phyloP scores from a whole-genome alignment of 495 filamentous ascomycete species.

The Bombardia bombarda region DNA sequence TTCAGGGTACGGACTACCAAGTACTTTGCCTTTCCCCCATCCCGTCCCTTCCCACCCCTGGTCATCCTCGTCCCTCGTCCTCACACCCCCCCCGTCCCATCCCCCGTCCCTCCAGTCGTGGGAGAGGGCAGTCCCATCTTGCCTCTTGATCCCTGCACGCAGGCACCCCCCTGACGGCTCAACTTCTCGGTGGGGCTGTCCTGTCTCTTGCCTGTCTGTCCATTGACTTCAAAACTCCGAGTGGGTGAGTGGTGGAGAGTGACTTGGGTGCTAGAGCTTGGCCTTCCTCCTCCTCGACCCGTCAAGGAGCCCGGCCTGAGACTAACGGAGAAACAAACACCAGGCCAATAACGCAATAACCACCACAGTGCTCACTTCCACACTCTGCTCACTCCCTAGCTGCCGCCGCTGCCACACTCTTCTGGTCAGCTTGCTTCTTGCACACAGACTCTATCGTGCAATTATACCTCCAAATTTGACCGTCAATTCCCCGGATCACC shows the following conservation, averaged over 20 bases:
- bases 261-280: slow-evolving; percentile 1
- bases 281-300: no score
- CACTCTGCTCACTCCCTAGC: no score
- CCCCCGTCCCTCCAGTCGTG: not conserved
- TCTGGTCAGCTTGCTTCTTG: no score
- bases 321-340: no score
- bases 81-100: not conserved
- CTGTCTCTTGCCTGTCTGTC: no score
- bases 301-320: no score
- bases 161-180: not conserved
- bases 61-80: not conserved
- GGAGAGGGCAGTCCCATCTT: slow-evolving; percentile 2
- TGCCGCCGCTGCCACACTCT: no score
- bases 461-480: slow-evolving; percentile 25
- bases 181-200: not conserved
- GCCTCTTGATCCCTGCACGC: not conserved
- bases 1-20: no score
- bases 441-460: slow-evolving; percentile 8
- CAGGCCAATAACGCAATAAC: no score
- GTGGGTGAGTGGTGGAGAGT: not conserved
- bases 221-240: slow-evolving; percentile 19
- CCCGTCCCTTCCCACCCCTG: not conserved
- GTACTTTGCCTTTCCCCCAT: not conserved
- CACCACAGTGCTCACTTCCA: no score
- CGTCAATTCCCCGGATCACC: slow-evolving; percentile 27